Conservation (phyloP, 192 early-diverging fungal genomes). For the Pilobolus umbonatus region DNA sequence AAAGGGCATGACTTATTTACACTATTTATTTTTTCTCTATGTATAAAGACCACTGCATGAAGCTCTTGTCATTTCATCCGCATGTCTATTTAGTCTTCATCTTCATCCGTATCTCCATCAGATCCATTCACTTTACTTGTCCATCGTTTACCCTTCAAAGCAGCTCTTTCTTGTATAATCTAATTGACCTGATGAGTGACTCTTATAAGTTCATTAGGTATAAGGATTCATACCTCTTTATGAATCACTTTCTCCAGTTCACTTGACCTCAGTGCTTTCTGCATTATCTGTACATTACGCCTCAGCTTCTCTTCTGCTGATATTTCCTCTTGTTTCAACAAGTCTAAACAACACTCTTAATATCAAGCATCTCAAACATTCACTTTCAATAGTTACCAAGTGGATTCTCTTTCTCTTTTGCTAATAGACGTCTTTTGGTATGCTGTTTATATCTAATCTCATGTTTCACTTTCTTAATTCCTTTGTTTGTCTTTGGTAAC, state of each 20-base stretch:
- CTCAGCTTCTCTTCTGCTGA: conserved; percentile 7
- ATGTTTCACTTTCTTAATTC: conserved; percentile 41
- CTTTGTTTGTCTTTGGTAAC: conserved; percentile 39
- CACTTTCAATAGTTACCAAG: conserved; percentile 23
- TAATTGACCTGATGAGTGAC: background rate
- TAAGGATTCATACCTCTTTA: conserved; percentile 1
- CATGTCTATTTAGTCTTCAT: too few species aligned
- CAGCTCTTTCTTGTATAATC: conserved; percentile 2
- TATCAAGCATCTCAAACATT: background rate
- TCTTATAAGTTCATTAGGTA: background rate
- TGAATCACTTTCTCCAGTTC: conserved; percentile 12
- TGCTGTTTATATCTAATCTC: conserved; percentile 41
- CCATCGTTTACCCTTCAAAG: conserved; percentile 1
- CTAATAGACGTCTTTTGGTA: conserved; percentile 17
- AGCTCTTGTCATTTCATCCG: too few species aligned
- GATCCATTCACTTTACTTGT: conserved; percentile 7
- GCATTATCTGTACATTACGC: conserved; percentile 11
- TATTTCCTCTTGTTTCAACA: conserved; percentile 6
- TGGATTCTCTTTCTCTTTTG: conserved; percentile 40
- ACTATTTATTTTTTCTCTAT: background rate
- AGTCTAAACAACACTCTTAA: background rate
- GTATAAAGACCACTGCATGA: too few species aligned
- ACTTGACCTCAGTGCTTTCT: conserved; percentile 8
- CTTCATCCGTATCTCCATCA: conserved; percentile 5
- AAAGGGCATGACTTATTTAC: too few species aligned